Percentiles rank a stretch among this genome's conserved stretches.
Evolutionary conservation across 768 basidiomycete genomes (phyloP).

Genomic region (Pulveroboletus ravenelii): DNA sequence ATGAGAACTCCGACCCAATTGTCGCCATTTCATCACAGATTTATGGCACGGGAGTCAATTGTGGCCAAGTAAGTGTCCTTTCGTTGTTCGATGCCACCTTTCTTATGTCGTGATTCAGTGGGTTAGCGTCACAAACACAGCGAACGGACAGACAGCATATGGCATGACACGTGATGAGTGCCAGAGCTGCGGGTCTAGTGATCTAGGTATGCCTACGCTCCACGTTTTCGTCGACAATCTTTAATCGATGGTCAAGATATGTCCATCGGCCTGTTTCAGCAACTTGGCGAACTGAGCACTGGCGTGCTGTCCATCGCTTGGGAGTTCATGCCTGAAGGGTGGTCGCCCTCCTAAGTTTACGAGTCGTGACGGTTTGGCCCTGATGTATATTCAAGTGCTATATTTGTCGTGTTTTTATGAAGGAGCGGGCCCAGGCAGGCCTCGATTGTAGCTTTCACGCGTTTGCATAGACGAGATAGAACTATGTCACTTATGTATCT

Average conservation of each 20-base stretch:
- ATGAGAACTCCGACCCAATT: constrained; percentile 48
- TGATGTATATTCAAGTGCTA: constrained; percentile 20
- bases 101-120: constrained; percentile 37
- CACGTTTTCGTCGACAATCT: background rate
- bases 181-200: constrained; percentile 43
- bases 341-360: constrained; percentile 38
- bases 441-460: constrained; percentile 11
- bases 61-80: constrained; percentile 48
- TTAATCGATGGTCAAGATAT: constrained; percentile 44
- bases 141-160: constrained; percentile 45
- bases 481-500: constrained; percentile 15
- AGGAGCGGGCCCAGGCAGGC: constrained; percentile 18
- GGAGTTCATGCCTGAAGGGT: constrained; percentile 52
- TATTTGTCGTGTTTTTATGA: constrained; percentile 12
- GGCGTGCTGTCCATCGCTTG: constrained; percentile 56
- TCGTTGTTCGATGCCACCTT: background rate
- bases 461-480: constrained; percentile 12
- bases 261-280: constrained; percentile 56
- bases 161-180: constrained; percentile 58
- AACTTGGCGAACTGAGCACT: constrained; percentile 41
- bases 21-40: constrained; percentile 56
- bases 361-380: constrained; percentile 9
- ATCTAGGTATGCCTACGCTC: constrained; percentile 47
- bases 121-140: constrained; percentile 56
- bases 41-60: constrained; percentile 53